Conservation (phyloP, 768 basidiomycete genomes). For the Xerocomellus chrysenteron region DNA sequence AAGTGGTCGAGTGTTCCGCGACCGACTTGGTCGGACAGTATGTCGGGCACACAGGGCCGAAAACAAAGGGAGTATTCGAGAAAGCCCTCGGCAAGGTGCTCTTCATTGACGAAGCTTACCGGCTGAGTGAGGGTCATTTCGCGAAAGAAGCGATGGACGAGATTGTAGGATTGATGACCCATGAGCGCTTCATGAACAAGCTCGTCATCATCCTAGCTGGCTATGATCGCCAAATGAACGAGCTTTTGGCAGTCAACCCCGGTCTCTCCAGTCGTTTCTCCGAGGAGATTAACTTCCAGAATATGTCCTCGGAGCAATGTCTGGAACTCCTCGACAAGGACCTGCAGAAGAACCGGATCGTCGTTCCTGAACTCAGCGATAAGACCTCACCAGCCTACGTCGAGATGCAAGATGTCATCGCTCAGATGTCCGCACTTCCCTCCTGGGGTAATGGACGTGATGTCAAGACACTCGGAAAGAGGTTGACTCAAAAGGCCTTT, state of each 20-base stretch:
- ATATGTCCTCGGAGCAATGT: slow-evolving; percentile 54
- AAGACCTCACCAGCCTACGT: neutral
- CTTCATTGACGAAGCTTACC: slow-evolving; percentile 75
- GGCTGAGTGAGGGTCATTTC: slow-evolving; percentile 60
- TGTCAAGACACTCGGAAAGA: slow-evolving; percentile 51
- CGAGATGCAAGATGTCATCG: slow-evolving; percentile 41
- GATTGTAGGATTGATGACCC: slow-evolving; percentile 63
- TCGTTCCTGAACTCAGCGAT: slow-evolving; percentile 35
- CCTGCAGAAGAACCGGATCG: slow-evolving; percentile 43
- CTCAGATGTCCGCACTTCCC: slow-evolving; percentile 43
- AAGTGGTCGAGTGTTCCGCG: slow-evolving; percentile 68
- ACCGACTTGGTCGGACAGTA: slow-evolving; percentile 71
- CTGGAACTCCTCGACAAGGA: slow-evolving; percentile 50
- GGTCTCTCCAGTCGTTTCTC: slow-evolving; percentile 73
- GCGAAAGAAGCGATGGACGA: slow-evolving; percentile 76
- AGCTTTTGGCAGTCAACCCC: slow-evolving; percentile 55
- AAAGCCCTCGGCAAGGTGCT: slow-evolving; percentile 67
- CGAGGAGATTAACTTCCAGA: slow-evolving; percentile 54
- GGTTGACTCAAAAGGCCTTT: slow-evolving; percentile 45
- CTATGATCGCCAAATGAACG: slow-evolving; percentile 68
- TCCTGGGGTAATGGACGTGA: slow-evolving; percentile 75
- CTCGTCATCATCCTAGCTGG: slow-evolving; percentile 70
- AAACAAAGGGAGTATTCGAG: slow-evolving; percentile 58
- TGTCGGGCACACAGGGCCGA: slow-evolving; percentile 72
- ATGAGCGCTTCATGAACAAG: slow-evolving; percentile 56